Percentiles rank a stretch among this genome's conserved stretches.
These are phyloP conservation scores for Eucalyptus marginata DNA, from an alignment of 345 rosid species.

Conservation along the genomic window DNA sequence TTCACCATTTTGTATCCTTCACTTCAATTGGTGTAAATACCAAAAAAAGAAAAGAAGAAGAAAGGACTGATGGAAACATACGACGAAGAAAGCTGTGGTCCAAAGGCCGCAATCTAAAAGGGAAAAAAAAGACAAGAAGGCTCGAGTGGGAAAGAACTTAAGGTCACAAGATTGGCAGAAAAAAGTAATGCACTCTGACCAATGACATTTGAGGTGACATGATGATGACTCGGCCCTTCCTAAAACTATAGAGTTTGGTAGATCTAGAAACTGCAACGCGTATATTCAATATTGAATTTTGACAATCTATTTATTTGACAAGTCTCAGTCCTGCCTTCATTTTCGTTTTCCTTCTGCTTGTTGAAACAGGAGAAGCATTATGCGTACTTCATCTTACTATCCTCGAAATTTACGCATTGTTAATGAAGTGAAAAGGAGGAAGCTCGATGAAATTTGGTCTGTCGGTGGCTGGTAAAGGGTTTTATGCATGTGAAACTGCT, in stretches of 20 bases:
- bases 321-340: neutral
- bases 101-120: neutral
- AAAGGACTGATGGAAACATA: neutral
- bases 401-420: neutral
- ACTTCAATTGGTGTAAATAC: neutral
- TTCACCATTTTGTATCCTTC: neutral
- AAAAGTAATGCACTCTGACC: neutral
- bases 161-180: neutral
- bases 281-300: neutral
- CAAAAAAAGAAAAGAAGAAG: neutral
- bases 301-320: neutral
- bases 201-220: neutral
- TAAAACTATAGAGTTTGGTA: neutral
- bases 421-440: neutral
- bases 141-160: neutral
- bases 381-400: neutral
- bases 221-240: neutral
- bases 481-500: neutral
- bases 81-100: neutral
- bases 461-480: neutral
- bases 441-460: neutral
- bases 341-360: neutral
- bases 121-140: neutral
- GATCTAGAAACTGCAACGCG: neutral
- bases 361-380: neutral